These are phyloP conservation scores for Avena insularis DNA, from an alignment of 176 grass and related monocot species.

Conservation along the genomic window DNA sequence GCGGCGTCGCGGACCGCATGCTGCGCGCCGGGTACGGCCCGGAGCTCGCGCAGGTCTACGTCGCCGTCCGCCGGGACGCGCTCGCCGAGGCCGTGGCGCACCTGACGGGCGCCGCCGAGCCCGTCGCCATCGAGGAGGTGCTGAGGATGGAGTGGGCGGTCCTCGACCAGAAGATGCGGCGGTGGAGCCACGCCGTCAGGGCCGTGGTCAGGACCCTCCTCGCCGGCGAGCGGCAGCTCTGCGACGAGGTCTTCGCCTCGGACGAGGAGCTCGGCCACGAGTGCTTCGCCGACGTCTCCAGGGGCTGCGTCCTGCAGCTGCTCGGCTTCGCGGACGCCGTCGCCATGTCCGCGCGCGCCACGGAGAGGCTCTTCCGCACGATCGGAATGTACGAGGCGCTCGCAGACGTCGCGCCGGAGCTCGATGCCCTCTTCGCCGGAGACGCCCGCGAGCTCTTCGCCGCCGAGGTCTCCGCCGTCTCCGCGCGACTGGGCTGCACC, in stretches of 20 bases:
- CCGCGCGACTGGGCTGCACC: conserved; percentile 52
- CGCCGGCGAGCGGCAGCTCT: conserved; percentile 53
- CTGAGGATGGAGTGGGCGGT: conserved; percentile 64
- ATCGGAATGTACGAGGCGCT: conserved; percentile 90
- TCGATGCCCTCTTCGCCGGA: conserved; percentile 57
- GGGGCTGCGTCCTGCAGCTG: conserved; percentile 70
- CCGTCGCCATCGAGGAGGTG: conserved; percentile 78
- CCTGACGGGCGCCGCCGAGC: conserved; percentile 54
- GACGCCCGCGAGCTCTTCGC: conserved; percentile 54
- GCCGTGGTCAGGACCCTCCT: conserved; percentile 51
- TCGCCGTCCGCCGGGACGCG: conserved; percentile 58
- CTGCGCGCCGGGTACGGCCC: conserved; percentile 67
- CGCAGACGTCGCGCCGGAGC: conserved; percentile 50
- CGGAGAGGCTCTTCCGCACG: conserved; percentile 78
- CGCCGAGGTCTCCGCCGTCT: conserved; percentile 50
- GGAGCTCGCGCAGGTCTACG: conserved; percentile 78
- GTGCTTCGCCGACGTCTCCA: conserved; percentile 81
- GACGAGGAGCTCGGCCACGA: conserved; percentile 60
- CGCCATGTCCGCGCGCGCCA: conserved; percentile 56
- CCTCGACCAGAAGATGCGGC: conserved; percentile 76
- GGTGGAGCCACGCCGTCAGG: conserved; percentile 69
- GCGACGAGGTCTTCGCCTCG: conserved; percentile 60
- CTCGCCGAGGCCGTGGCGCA: conserved; percentile 58
- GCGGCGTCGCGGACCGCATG: conserved; percentile 60
- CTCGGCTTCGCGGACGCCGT: conserved; percentile 77